phyloP scores from a whole-genome alignment of 2,329 filamentous ascomycete genomes.

The Ophiostoma sp. region DNA sequence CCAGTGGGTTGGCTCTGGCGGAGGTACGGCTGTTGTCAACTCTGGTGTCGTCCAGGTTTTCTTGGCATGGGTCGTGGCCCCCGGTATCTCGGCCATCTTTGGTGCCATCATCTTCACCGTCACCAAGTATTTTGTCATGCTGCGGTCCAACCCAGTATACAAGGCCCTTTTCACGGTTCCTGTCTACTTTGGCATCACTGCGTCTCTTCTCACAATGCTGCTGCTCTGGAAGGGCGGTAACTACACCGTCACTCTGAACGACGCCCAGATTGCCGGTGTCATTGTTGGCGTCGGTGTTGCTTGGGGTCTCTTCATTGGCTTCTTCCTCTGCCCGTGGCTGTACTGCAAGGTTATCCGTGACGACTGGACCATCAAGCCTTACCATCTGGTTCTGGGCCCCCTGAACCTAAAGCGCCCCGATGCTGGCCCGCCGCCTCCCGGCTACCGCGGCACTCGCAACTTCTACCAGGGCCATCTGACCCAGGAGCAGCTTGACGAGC shows the following conservation, averaged over 20 bases:
- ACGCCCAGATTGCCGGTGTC: conserved; percentile 51
- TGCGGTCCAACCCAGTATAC: conserved; percentile 53
- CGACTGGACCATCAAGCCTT: conserved; percentile 60
- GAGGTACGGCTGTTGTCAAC: conserved; percentile 41
- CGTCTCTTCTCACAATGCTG: conserved; percentile 58
- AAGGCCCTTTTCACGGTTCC: conserved; percentile 55
- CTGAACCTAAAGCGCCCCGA: conserved; percentile 50
- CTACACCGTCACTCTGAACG: conserved; percentile 50
- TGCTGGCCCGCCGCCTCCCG: conserved; percentile 45
- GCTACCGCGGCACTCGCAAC: conserved; percentile 48
- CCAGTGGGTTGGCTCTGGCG: conserved; percentile 52
- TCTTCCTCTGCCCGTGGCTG: conserved; percentile 61
- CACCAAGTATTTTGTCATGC: conserved; percentile 58
- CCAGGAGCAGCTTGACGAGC: conserved; percentile 49
- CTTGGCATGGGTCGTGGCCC: conserved; percentile 62
- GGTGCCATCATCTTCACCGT: conserved; percentile 55
- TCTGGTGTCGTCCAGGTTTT: conserved; percentile 60
- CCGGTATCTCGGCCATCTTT: conserved; percentile 55
- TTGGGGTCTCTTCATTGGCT: conserved; percentile 49
- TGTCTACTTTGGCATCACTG: conserved; percentile 58
- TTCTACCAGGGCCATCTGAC: conserved; percentile 60
- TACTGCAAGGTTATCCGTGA: conserved; percentile 59
- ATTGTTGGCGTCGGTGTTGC: conserved; percentile 55
- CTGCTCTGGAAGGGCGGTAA: conserved; percentile 58
- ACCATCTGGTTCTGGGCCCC: conserved; percentile 55